Evolutionary conservation across 2,329 filamentous ascomycete species (phyloP).

Genomic region (Calonectria multiphialidica): DNA sequence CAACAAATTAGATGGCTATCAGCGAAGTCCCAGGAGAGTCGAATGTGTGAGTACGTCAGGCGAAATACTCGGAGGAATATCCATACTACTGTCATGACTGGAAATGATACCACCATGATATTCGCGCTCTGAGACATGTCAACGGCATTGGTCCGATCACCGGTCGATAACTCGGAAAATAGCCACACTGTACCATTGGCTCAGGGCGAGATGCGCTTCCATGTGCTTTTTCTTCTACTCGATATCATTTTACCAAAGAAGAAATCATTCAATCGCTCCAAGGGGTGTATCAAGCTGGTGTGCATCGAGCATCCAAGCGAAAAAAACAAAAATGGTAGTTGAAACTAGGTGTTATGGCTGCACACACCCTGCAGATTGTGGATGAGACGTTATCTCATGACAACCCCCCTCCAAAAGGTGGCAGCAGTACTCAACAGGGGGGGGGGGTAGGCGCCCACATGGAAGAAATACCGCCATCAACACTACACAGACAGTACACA

Average conservation of each 20-base stretch:
- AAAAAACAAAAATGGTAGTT: neutral
- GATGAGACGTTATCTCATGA: neutral
- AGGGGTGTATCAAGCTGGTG: neutral
- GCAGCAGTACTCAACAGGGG: neutral
- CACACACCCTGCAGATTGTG: neutral
- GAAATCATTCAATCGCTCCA: neutral
- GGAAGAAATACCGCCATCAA: neutral
- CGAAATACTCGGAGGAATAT: neutral
- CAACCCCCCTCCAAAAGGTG: neutral
- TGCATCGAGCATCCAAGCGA: neutral
- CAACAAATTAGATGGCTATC: neutral
- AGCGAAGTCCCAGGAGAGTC: neutral
- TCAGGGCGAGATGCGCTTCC: neutral
- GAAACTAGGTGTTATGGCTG: constrained; percentile 1
- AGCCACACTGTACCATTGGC: neutral
- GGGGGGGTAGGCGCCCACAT: neutral
- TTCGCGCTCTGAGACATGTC: neutral
- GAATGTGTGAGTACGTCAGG: neutral
- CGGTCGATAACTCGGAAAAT: neutral
- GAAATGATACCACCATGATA: constrained; percentile 28
- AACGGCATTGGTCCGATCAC: neutral
- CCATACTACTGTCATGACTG: constrained; percentile 1
- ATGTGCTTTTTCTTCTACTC: neutral
- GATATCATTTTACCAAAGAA: neutral
- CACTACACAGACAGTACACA: neutral